Base-by-base conservation (phyloP, 345 rosid species). In the Aurinia saxatilis region DNA sequence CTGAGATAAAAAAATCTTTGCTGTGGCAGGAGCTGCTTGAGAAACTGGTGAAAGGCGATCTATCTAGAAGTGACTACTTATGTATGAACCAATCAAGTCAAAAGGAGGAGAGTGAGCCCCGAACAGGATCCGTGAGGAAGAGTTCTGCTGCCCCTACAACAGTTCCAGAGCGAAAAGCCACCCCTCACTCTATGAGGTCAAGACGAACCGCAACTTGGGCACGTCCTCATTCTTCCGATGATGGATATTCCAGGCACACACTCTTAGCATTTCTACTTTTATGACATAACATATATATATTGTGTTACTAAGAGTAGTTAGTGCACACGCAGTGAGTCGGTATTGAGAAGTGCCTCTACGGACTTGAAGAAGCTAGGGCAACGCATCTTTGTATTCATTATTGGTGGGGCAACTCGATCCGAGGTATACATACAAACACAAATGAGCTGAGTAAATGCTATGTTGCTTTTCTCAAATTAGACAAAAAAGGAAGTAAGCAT, bases 381-480 rank as follows among this genome's bases (percentile, higher is more conserved):
- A 71, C 93, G 96, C 47, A 75, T 92, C 53, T 92, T 92, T 73
- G 73, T 89, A 29, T 92, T 86, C 66, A 82, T 92, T 52, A 77
- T 92, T 50, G 98, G 98, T 10, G 98, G 95, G 38, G 98, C 96
- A 60, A 92, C 98, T 69, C 79, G 93, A 61, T 92, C 96, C 17
- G 96, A 92, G 98, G 96, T 88, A 71, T 75, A 63, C 48, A 46
- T 14, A 9, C 48, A 42, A 19, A 44, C 63, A 27, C 10, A 47
- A 12, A 49, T 7, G 4, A 64, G 15, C 55, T 33, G 19, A 64
- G 51, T 68, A 23, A 53, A 48, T 51, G 48, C 50, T 50, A 25
- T 74, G 51, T 46, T 58, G 25, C 21, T 21, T 38, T n/a, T 62
- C 15, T 19, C 35, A 25, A 21, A 34, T 12, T 8, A n/a, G 21